Evolutionary conservation across 1,139 yeast genomes (phyloP).

Genomic region (Blastobotrys elegans): DNA sequence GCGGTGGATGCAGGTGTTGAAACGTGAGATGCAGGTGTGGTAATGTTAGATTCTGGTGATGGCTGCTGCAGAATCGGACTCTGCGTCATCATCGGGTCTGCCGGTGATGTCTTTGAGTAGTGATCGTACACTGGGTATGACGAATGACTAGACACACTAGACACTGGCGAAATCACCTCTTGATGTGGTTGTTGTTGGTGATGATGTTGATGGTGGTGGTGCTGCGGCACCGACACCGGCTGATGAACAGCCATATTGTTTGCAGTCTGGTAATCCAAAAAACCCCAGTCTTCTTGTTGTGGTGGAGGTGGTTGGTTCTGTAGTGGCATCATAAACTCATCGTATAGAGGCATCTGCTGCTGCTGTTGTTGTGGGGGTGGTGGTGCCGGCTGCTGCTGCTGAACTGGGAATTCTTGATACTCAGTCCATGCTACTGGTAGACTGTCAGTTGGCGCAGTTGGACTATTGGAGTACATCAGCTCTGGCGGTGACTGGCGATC

Average conservation of each 20-base stretch:
- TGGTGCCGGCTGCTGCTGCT: not conserved
- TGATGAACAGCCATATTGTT: not conserved
- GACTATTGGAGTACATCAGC: constrained; percentile 9
- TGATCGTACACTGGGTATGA: constrained; percentile 5
- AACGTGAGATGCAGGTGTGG: constrained; percentile 2
- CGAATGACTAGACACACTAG: not conserved
- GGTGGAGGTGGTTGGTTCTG: not conserved
- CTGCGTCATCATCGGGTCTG: constrained; percentile 2
- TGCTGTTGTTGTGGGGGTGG: constrained; percentile 1
- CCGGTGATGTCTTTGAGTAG: constrained; percentile 1
- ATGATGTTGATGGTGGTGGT: not conserved
- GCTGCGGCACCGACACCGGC: not conserved
- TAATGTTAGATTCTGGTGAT: constrained; percentile 4
- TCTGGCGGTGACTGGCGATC: constrained; percentile 10
- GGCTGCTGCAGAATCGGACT: constrained; percentile 1
- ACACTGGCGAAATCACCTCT: not conserved
- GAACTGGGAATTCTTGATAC: not conserved
- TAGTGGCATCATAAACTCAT: not conserved
- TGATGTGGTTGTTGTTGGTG: not conserved
- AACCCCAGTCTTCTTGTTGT: not conserved
- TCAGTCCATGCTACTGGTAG: not conserved
- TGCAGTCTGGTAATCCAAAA: not conserved
- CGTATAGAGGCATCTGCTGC: not conserved
- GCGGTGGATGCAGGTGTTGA: constrained; percentile 9
- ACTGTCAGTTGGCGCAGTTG: not conserved